phyloP scores from a whole-genome alignment of 768 basidiomycete genomes.

The Podaxis rugospora region DNA sequence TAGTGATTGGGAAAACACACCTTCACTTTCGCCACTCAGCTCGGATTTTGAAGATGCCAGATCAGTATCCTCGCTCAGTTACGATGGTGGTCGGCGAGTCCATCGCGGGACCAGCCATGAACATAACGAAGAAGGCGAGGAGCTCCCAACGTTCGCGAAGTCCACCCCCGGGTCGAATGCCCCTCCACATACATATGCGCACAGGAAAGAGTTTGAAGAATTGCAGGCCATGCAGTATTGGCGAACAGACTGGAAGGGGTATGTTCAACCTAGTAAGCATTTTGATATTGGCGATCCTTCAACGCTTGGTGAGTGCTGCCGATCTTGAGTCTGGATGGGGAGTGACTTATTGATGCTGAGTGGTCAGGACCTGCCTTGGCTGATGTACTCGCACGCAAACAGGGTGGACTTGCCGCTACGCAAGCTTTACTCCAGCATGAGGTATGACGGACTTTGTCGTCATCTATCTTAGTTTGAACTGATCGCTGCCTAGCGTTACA shows the following conservation, averaged over 20 bases:
- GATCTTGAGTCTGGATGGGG: background rate
- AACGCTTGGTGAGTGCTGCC: conserved; percentile 48
- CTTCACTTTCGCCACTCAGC: conserved; percentile 63
- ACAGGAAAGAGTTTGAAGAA: conserved; percentile 57
- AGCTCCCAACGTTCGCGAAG: background rate
- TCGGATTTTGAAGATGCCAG: conserved; percentile 46
- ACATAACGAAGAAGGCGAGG: background rate
- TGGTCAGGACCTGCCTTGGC: conserved; percentile 42
- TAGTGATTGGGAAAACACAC: conserved; percentile 53
- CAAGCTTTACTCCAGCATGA: conserved; percentile 38
- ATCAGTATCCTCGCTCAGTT: conserved; percentile 25
- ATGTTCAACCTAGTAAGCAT: conserved; percentile 31
- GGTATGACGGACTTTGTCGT: conserved; percentile 22
- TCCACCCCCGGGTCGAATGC: background rate
- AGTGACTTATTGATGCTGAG: background rate
- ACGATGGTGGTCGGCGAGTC: conserved; percentile 12
- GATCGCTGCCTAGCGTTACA: conserved; percentile 46
- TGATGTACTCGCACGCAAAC: conserved; percentile 27
- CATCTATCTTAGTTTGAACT: background rate
- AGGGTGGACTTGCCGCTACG: conserved; percentile 27
- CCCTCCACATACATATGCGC: conserved; percentile 33
- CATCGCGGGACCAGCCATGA: background rate
- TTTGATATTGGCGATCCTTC: conserved; percentile 72
- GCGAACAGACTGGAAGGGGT: conserved; percentile 59
- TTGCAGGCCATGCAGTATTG: conserved; percentile 69